Base-by-base conservation (phyloP, 192 early-diverging fungal genomes). In the Coemansia asiatica region DNA sequence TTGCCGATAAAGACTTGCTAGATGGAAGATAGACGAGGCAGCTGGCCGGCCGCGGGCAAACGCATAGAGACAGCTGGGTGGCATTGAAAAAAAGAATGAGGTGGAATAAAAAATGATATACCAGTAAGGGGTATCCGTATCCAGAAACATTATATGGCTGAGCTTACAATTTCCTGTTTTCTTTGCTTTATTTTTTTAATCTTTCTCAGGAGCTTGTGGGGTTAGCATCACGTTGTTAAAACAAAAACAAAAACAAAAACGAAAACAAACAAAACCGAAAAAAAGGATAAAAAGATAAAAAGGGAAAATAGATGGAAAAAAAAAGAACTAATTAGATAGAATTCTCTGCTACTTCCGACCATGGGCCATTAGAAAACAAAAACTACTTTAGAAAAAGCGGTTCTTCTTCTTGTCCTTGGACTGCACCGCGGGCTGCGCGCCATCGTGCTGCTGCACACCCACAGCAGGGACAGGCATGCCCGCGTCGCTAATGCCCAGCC, bases 401-500 rank as follows among this genome's bases (percentile, higher is more conserved):
- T 64, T 63, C 72, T 80, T 80, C 69, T 80, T 80, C 68, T 80
- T 74, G 54, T 80, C 68, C 68, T 74, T 71, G 19, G 68, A 57
- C 3, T 56, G 67, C 6, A 25, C 53, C 4, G 47, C 63, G 4
- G 13, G 50, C 29, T 44, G 40, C 12, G 15, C 15, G 15, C 10
- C 10, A 5, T 44, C 40, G 15, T 44, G 40, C 15, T 5, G 12
- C 6, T 44, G 40, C 40, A 13, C 40, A 12, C 12, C 10, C 12
- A 44, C 10, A 13, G 31, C 10, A 13, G 31, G 35, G 4, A n/a
- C 58, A 1, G 57, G 15, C 26, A 15, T 47, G 10, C 16, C 51
- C 6, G 27, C 18, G 1, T 44, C 66, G 15, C 53, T 10, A 18
- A 75, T 75, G 50, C 90, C 89, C 31, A 95, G 73, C 36, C 92